These are phyloP conservation scores for Saccharomycopsis hybrid DNA, from an alignment of 1,139 yeast species.

Conservation along the genomic window DNA sequence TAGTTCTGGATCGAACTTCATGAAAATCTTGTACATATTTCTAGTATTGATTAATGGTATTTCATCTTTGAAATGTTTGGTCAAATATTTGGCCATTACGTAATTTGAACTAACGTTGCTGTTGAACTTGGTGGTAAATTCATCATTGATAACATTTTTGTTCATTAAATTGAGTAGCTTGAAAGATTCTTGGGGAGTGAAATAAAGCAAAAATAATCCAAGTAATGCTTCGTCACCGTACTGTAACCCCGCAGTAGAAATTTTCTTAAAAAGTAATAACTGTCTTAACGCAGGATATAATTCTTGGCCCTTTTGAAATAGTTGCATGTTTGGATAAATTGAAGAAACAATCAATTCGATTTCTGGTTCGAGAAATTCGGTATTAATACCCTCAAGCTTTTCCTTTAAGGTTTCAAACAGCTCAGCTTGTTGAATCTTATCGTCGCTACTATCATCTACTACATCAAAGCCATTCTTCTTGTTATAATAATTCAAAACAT, in stretches of 20 bases:
- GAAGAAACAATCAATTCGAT: slow-evolving; percentile 26
- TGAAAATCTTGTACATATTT: slow-evolving; percentile 22
- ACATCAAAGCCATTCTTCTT: slow-evolving; percentile 1
- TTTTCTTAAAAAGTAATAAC: slow-evolving; percentile 22
- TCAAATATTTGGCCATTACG: slow-evolving; percentile 24
- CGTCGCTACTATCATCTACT: not conserved
- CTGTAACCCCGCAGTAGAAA: slow-evolving; percentile 25
- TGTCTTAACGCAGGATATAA: slow-evolving; percentile 12
- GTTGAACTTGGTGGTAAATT: slow-evolving; percentile 27
- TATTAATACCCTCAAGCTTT: slow-evolving; percentile 27
- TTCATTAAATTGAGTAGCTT: slow-evolving; percentile 28
- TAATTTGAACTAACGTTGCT: slow-evolving; percentile 25
- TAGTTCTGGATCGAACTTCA: slow-evolving; percentile 21
- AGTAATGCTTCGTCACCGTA: slow-evolving; percentile 25
- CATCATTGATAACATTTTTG: slow-evolving; percentile 26
- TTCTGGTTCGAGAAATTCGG: slow-evolving; percentile 28
- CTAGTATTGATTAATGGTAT: slow-evolving; percentile 27
- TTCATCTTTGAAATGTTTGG: slow-evolving; percentile 29
- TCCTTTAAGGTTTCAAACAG: slow-evolving; percentile 26
- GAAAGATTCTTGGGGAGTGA: slow-evolving; percentile 17
- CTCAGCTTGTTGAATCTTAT: too few relatives aligned
- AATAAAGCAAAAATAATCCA: slow-evolving; percentile 24
- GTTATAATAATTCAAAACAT: slow-evolving; percentile 26
- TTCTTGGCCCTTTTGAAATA: slow-evolving; percentile 17
- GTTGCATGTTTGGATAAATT: slow-evolving; percentile 12